Conservation (phyloP, 2,329 filamentous ascomycete genomes). For the Trichoderma oligosporum region DNA sequence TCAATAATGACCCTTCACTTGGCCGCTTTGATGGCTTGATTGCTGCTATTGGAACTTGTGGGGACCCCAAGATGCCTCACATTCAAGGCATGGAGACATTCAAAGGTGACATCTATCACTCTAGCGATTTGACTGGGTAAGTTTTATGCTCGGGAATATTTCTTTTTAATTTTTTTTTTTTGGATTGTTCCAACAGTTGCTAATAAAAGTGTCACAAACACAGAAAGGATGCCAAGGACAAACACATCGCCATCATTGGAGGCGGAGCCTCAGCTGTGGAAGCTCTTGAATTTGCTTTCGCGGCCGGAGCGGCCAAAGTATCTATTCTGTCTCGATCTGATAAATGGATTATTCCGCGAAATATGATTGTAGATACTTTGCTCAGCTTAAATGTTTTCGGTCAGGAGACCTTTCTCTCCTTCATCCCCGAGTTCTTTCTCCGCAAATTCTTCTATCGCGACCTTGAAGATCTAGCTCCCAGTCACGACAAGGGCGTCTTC, state of each 20-base stretch:
- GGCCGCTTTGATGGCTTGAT: constrained; percentile 77
- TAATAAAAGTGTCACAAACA: too few species aligned
- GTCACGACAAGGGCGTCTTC: constrained; percentile 67
- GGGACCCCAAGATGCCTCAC: constrained; percentile 68
- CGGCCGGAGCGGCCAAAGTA: constrained; percentile 62
- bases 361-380: constrained; percentile 68
- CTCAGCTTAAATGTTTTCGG: constrained; percentile 77
- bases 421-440: constrained; percentile 72
- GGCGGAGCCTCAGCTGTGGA: constrained; percentile 80
- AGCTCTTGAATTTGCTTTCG: constrained; percentile 72
- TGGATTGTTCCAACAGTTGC: too few species aligned
- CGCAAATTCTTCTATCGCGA: constrained; percentile 81
- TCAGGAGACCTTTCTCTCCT: constrained; percentile 69
- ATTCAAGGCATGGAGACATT: constrained; percentile 70
- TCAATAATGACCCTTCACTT: constrained; percentile 70
- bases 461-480: constrained; percentile 67
- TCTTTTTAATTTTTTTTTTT: too few species aligned
- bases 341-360: constrained; percentile 85
- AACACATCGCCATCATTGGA: constrained; percentile 72
- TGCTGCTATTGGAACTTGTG: constrained; percentile 75
- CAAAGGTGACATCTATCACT: constrained; percentile 70
- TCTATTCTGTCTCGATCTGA: constrained; percentile 73
- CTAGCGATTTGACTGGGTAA: constrained; percentile 64
- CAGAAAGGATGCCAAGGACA: constrained; percentile 65
- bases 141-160: constrained; percentile 18